Percentiles rank a stretch among this genome's conserved stretches.
Evolutionary conservation across 177 flowering plant species (phyloP).

Genomic region (Vitis hybrid): DNA sequence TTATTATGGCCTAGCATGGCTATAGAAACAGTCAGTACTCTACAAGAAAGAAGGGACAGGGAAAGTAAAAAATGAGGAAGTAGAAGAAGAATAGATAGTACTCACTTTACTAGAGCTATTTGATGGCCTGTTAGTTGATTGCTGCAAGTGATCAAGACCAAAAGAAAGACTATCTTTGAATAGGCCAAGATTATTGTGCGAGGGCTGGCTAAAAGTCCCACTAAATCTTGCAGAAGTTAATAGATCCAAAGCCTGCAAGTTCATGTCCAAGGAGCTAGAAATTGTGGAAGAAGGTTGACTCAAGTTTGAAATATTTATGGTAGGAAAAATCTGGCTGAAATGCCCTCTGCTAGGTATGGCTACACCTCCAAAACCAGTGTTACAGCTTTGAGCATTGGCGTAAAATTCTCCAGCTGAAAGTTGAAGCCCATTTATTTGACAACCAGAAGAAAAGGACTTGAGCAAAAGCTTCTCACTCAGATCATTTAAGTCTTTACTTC

Average conservation of each 20-base stretch:
- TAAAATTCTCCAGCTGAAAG: slow-evolving; percentile 24
- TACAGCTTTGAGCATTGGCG: slow-evolving; percentile 22
- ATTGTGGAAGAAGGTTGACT: slow-evolving; percentile 22
- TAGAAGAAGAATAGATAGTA: slow-evolving; percentile 14
- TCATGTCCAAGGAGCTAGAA: slow-evolving; percentile 47
- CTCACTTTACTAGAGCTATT: slow-evolving; percentile 45
- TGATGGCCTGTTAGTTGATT: slow-evolving; percentile 32
- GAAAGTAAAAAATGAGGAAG: neutral
- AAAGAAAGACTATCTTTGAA: slow-evolving; percentile 30
- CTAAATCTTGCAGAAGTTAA: slow-evolving; percentile 40
- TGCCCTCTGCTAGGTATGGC: slow-evolving; percentile 26
- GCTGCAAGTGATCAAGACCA: slow-evolving; percentile 43
- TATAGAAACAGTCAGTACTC: neutral
- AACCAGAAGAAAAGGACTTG: slow-evolving; percentile 36
- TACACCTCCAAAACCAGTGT: slow-evolving; percentile 23
- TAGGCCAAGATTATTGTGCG: slow-evolving; percentile 26
- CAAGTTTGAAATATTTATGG: slow-evolving; percentile 47
- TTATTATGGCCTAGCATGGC: neutral
- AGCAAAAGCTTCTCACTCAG: slow-evolving; percentile 38
- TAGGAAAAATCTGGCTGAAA: slow-evolving; percentile 67
- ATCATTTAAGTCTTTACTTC: slow-evolving; percentile 28
- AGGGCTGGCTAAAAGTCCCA: slow-evolving; percentile 27
- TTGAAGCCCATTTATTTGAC: slow-evolving; percentile 30
- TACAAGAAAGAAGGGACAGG: too few species aligned
- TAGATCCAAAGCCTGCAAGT: slow-evolving; percentile 64